A percentile compares a stretch with the other conserved stretches of the same genome.
Evolutionary conservation across 2,329 filamentous ascomycete species (phyloP).

Genomic region (Diaporthe longicolla): DNA sequence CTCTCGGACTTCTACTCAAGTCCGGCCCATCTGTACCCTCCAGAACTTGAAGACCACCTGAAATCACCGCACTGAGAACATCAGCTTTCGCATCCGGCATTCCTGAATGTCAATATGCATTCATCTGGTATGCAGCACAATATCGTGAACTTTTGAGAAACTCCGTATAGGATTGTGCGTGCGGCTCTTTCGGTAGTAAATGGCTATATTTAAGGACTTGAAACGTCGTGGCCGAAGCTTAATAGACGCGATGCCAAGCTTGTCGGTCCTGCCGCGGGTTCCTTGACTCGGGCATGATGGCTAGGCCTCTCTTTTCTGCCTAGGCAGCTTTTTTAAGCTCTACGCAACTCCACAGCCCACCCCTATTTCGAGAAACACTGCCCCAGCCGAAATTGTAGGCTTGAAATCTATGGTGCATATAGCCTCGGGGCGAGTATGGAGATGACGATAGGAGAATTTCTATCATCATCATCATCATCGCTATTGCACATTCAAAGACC

Average conservation of each 20-base stretch:
- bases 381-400: slow-evolving; percentile 24
- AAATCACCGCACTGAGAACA: too few relatives aligned
- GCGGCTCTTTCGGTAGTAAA: slow-evolving; percentile 11
- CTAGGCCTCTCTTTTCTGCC: slow-evolving; percentile 20
- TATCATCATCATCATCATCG: slow-evolving; percentile 1
- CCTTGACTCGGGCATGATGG: slow-evolving; percentile 16
- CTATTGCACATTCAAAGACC: neutral
- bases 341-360: slow-evolving; percentile 29
- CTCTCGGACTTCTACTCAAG: neutral
- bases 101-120: neutral
- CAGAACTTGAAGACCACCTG: neutral
- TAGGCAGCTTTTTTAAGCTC: slow-evolving; percentile 21
- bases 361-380: slow-evolving; percentile 28
- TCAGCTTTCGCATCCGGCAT: neutral
- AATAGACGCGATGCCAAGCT: slow-evolving; percentile 28
- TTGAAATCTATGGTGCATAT: slow-evolving; percentile 18
- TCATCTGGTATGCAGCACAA: neutral
- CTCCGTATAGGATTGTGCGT: neutral
- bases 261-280: slow-evolving; percentile 16
- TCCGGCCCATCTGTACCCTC: neutral
- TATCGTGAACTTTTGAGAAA: neutral
- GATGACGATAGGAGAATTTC: neutral
- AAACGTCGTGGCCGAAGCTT: slow-evolving; percentile 16
- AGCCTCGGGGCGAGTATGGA: slow-evolving; percentile 2
- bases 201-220: neutral